Evolutionary conservation across 805 yeast species (phyloP).

Genomic region (Tetrapisispora namnaoensis): DNA sequence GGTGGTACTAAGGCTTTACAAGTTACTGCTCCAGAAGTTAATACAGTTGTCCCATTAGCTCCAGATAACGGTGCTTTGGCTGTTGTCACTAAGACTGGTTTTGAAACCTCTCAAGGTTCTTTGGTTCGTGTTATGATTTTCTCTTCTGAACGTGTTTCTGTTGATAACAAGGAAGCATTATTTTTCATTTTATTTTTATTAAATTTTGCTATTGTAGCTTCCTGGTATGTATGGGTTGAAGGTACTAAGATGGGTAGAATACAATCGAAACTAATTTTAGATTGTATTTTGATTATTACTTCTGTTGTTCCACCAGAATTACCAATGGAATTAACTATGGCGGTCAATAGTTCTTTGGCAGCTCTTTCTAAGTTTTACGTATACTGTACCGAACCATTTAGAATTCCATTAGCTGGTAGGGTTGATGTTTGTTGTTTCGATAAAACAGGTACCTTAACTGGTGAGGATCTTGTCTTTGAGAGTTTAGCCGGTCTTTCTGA

Average conservation of each 20-base stretch:
- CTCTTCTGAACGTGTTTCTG: conserved; percentile 92
- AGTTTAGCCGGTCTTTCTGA: conserved; percentile 77
- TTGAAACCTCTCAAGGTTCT: conserved; percentile 96
- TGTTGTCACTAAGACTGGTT: conserved; percentile 86
- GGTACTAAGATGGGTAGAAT: conserved; percentile 94
- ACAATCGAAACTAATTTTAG: conserved; percentile 85
- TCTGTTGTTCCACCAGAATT: conserved; percentile 98
- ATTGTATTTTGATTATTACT: conserved; percentile 90
- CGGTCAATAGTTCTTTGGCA: conserved; percentile 84
- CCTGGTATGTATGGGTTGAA: conserved; percentile 97
- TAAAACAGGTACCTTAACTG: conserved; percentile 96
- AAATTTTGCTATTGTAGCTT: conserved; percentile 87
- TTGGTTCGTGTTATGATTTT: conserved; percentile 96
- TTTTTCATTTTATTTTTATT: conserved; percentile 84
- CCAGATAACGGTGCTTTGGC: conserved; percentile 94
- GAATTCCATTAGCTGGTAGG: conserved; percentile 96
- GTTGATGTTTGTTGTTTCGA: conserved; percentile 97
- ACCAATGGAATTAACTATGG: conserved; percentile 98
- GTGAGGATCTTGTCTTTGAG: conserved; percentile 91
- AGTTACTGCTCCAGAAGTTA: conserved; percentile 59
- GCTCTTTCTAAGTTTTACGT: conserved; percentile 81
- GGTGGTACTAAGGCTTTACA: conserved; percentile 97
- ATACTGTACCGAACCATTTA: conserved; percentile 96
- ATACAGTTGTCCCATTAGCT: conserved; percentile 44
- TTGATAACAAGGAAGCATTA: conserved; percentile 89